These are phyloP conservation scores for Agrocybe praecox DNA, from an alignment of 768 basidiomycete species.

Conservation along the genomic window DNA sequence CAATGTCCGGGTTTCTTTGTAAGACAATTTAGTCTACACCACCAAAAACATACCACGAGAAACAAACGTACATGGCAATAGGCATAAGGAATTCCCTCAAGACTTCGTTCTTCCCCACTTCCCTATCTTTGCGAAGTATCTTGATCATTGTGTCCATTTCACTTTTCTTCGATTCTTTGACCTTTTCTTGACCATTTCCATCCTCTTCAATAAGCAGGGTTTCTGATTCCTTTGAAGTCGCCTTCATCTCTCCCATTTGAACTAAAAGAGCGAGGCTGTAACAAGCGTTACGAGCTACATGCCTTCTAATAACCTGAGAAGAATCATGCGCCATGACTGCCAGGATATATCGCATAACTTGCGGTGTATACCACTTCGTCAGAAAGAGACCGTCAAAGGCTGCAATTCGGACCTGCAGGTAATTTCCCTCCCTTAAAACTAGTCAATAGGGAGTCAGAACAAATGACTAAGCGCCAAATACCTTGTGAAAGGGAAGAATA, in stretches of 20 bases:
- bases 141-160: constrained; percentile 87
- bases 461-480: constrained; percentile 24
- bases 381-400: constrained; percentile 95
- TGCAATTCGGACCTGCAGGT: constrained; percentile 85
- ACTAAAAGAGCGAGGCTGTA: constrained; percentile 86
- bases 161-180: constrained; percentile 78
- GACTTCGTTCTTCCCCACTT: constrained; percentile 78
- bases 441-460: constrained; percentile 11
- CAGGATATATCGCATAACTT: constrained; percentile 86
- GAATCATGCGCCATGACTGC: constrained; percentile 86
- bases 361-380: constrained; percentile 84
- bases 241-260: constrained; percentile 90
- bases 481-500: constrained; percentile 91
- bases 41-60: constrained; percentile 14
- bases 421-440: constrained; percentile 84
- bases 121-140: constrained; percentile 83
- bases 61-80: constrained; percentile 65
- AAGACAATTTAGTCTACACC: constrained; percentile 7
- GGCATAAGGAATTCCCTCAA: constrained; percentile 83
- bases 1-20: constrained; percentile 70
- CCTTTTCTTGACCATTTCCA: constrained; percentile 68
- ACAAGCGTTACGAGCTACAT: constrained; percentile 84
- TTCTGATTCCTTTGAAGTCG: constrained; percentile 71
- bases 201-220: constrained; percentile 87
- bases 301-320: constrained; percentile 79